These are phyloP conservation scores for Ogataea salicorniae DNA, from an alignment of 805 yeast species.

Conservation along the genomic window DNA sequence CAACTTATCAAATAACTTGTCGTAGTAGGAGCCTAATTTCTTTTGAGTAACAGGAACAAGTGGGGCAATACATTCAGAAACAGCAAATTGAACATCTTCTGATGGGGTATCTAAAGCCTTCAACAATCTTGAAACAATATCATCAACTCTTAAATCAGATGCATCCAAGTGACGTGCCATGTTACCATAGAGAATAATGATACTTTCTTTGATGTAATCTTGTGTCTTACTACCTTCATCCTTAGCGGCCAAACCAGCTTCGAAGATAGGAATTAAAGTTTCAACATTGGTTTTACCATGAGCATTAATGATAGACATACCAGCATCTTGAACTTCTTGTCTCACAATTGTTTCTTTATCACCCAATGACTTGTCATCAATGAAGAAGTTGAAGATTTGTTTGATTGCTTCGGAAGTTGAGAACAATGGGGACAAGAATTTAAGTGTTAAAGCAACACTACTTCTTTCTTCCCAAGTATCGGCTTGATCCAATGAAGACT, in stretches of 20 bases:
- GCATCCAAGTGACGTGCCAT: conserved; percentile 77
- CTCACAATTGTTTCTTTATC: conserved; percentile 71
- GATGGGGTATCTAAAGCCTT: conserved; percentile 81
- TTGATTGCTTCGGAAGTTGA: conserved; percentile 40
- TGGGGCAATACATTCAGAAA: conserved; percentile 82
- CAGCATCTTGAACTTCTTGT: conserved; percentile 86
- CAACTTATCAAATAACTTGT: conserved; percentile 52
- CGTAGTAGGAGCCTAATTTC: conserved; percentile 50
- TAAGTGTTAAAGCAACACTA: conserved; percentile 69
- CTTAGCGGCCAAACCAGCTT: conserved; percentile 50
- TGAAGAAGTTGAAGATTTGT: conserved; percentile 53
- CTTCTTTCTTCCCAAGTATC: conserved; percentile 86
- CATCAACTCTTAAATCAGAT: conserved; percentile 58
- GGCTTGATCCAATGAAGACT: conserved; percentile 51
- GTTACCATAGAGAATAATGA: conserved; percentile 84
- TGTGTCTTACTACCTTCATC: conserved; percentile 43
- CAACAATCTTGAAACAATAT: conserved; percentile 64
- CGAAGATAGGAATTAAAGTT: conserved; percentile 74
- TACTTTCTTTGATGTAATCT: conserved; percentile 68
- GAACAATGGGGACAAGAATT: conserved; percentile 47
- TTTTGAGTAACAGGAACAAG: conserved; percentile 56
- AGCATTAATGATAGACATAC: conserved; percentile 58
- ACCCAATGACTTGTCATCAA: conserved; percentile 58
- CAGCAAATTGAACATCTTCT: conserved; percentile 84
- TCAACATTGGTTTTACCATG: conserved; percentile 71